Evolutionary conservation across 1,139 yeast genomes (phyloP).

Genomic region (Casaregolazyma suthepensis): DNA sequence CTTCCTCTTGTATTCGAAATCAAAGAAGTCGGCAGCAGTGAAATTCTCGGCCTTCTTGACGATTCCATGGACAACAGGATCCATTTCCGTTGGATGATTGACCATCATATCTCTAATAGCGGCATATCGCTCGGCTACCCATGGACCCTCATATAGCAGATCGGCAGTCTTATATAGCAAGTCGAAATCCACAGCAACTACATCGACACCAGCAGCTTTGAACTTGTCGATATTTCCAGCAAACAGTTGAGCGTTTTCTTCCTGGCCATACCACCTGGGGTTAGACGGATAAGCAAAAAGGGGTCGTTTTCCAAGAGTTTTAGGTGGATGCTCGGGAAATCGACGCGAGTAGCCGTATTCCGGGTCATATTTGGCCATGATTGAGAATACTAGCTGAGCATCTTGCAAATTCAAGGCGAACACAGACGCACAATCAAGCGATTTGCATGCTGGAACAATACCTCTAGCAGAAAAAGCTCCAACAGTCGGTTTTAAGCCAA

Average conservation of each 20-base stretch:
- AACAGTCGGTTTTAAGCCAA: constrained; percentile 88
- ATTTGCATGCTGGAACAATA: constrained; percentile 96
- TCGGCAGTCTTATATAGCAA: constrained; percentile 78
- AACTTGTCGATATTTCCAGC: constrained; percentile 55
- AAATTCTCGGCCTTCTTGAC: constrained; percentile 71
- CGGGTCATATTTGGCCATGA: constrained; percentile 68
- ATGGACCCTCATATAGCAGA: constrained; percentile 93
- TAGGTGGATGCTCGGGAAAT: constrained; percentile 60
- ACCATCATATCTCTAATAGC: constrained; percentile 70
- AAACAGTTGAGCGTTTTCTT: constrained; percentile 66
- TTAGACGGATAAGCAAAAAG: constrained; percentile 67
- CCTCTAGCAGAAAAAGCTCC: constrained; percentile 83
- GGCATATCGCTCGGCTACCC: constrained; percentile 94
- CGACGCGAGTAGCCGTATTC: constrained; percentile 78
- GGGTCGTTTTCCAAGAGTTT: constrained; percentile 53
- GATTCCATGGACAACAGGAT: constrained; percentile 76
- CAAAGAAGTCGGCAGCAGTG: constrained; percentile 78
- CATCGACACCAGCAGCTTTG: constrained; percentile 48
- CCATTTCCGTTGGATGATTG: constrained; percentile 63
- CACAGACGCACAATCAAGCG: constrained; percentile 86
- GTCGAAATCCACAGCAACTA: constrained; percentile 60
- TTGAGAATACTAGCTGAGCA: constrained; percentile 68
- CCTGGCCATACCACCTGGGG: constrained; percentile 75
- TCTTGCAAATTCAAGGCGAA: constrained; percentile 73
- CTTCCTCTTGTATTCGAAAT: constrained; percentile 77